Conservation (phyloP, 805 yeast genomes). For the Dipodascus albidus region DNA sequence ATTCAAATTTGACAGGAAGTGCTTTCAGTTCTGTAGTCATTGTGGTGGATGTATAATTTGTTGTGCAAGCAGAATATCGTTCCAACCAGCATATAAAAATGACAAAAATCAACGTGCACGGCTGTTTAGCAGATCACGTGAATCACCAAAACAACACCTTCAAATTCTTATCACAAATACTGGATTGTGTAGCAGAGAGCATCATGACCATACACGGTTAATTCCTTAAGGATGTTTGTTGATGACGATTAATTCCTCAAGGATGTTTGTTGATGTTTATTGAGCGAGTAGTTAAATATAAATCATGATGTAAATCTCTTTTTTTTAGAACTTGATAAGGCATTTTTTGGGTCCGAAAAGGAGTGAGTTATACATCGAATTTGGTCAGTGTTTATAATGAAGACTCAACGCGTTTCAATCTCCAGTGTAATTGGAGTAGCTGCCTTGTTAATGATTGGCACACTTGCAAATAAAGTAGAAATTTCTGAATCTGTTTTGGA, state of each 20-base stretch:
- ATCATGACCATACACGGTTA: not conserved
- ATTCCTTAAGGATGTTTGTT: not conserved
- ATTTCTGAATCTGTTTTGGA: not conserved
- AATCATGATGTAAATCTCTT: not conserved
- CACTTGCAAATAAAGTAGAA: not conserved
- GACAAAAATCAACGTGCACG: too few relatives aligned
- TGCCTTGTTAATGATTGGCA: not conserved
- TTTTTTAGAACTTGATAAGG: not conserved
- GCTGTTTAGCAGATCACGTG: not conserved
- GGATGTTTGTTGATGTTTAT: not conserved
- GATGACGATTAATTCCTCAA: not conserved
- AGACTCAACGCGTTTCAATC: not conserved
- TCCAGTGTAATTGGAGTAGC: not conserved
- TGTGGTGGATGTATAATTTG: not conserved
- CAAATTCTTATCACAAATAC: not conserved
- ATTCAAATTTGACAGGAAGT: not conserved
- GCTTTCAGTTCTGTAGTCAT: constrained; percentile 1
- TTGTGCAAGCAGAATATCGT: too few relatives aligned
- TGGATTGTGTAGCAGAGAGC: not conserved
- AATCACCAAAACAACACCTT: not conserved
- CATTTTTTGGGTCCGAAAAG: not conserved
- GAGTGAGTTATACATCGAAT: not conserved
- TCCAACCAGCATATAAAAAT: too few relatives aligned
- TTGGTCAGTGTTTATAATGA: not conserved
- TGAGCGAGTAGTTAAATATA: too few relatives aligned